phyloP scores from a whole-genome alignment of 345 rosid species.

The Euphorbia lathyris region DNA sequence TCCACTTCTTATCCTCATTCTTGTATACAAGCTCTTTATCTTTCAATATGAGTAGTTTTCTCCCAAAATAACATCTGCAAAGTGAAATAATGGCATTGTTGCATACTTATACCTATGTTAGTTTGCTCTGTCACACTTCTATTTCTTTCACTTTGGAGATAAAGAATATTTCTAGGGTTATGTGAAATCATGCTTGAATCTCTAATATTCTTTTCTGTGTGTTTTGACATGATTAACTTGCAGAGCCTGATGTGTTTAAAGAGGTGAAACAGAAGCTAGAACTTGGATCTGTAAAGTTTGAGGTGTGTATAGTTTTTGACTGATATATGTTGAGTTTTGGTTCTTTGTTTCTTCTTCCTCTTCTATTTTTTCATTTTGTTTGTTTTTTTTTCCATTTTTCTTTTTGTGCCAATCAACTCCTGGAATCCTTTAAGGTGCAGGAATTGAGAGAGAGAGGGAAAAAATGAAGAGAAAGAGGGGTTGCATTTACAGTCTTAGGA shows the following conservation, averaged over 20 bases:
- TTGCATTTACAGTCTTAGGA: too few relatives aligned
- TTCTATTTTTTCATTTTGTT: too few relatives aligned
- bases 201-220: constrained; percentile 1
- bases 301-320: constrained; percentile 43
- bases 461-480: not conserved
- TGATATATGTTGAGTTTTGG: not conserved
- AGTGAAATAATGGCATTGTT: not conserved
- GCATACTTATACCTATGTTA: not conserved
- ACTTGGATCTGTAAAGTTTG: constrained; percentile 86
- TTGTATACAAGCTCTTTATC: too few relatives aligned
- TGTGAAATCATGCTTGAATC: constrained; percentile 2
- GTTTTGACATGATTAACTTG: constrained; percentile 27
- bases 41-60: too few relatives aligned
- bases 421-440: not conserved
- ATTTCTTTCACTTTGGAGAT: not conserved
- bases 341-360: not conserved
- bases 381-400: too few relatives aligned
- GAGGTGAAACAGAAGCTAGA: constrained; percentile 93
- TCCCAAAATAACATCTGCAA: too few relatives aligned
- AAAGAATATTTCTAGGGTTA: not conserved
- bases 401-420: not conserved
- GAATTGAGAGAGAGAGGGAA: too few relatives aligned
- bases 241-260: constrained; percentile 89
- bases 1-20: too few relatives aligned
- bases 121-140: not conserved